phyloP scores from a whole-genome alignment of 495 filamentous ascomycete genomes.

The Aspergillus homomorphus region DNA sequence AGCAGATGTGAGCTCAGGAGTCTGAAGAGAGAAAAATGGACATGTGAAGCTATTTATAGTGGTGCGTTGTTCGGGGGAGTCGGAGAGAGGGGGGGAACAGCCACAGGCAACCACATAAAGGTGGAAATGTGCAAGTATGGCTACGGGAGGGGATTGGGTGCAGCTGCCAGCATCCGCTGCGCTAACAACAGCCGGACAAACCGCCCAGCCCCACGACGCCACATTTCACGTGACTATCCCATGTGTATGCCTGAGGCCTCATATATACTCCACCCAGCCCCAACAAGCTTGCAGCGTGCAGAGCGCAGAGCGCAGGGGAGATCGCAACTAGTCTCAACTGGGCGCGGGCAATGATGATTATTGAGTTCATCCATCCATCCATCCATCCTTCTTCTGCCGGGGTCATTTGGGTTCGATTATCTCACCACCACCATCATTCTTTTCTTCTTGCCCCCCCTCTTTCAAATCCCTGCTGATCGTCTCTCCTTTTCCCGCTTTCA shows the following conservation, averaged over 20 bases:
- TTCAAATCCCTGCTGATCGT: slow-evolving; percentile 17
- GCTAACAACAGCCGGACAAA: background rate
- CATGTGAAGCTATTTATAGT: slow-evolving; percentile 1
- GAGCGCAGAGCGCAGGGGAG: background rate
- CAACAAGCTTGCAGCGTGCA: background rate
- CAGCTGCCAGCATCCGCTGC: slow-evolving; percentile 6
- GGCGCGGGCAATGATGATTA: background rate
- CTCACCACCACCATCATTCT: slow-evolving; percentile 7
- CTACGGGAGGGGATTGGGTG: slow-evolving; percentile 3
- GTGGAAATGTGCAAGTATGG: slow-evolving; percentile 5
- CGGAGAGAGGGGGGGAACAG: too few relatives aligned
- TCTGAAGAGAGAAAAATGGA: background rate
- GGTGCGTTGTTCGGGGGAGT: slow-evolving; percentile 1
- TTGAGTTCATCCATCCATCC: slow-evolving; percentile 4
- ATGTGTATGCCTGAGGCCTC: slow-evolving; percentile 6
- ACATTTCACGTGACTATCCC: background rate
- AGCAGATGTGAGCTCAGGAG: background rate
- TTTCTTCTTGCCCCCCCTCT: slow-evolving; percentile 7
- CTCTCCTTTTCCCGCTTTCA: slow-evolving; percentile 15
- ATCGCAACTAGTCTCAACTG: background rate
- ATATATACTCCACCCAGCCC: background rate
- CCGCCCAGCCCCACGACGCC: slow-evolving; percentile 2
- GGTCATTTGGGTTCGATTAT: slow-evolving; percentile 4
- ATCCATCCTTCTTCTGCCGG: too few relatives aligned
- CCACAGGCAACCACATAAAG: slow-evolving; percentile 18